Evolutionary conservation across 2,329 filamentous ascomycete species (phyloP), one percentile per base, ranked within the genome.

Genomic region (Botrytis pseudocinerea): DNA sequence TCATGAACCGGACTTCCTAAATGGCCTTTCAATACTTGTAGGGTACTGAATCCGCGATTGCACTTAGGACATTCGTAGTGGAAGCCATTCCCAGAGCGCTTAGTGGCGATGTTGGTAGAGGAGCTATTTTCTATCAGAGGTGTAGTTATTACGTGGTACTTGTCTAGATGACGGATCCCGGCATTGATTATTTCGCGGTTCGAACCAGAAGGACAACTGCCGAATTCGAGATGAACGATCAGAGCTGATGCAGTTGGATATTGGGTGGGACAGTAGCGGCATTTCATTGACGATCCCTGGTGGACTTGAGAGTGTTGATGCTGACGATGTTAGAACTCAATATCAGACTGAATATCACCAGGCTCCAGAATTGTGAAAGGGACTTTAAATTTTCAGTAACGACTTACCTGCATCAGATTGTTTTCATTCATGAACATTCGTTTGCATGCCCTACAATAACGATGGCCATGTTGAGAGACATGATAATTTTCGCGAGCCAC

Each of bases 211-310:
- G 87, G 86, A 0, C 79, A 79, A 0, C 83, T 83, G 69, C 89
- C 92, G 0, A 82, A 80, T n/a, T 86, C 85, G 0, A 77, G 80
- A 75, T 92, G 90, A 0, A 91, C 92, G 88, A 77, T 89, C 83
- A 91, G 76, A 6, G 88, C 89, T 1, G 85, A 87, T 2, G 88
- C 87, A 0, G 85, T 85, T 16, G 84, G 81, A 74, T 83, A 88
- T 4, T 14, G 42, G 2, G 64, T 73, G 51, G 82, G 78, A 80
- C 90, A 92, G 77, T 88, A 91, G 0, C 86, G 89, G 69, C 90
- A 92, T 0, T 60, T 1, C 12, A 89, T 79, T 2, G 79, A 79
- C 0, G 65, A 73, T 71, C 85, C 84, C 0, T 82, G 82, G 77
- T 92, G 89, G 63, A 79, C 77, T 8, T 81, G 81, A 0, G 88